phyloP scores from a whole-genome alignment of 75 land plant genomes.

The Sequoia sempervirens region DNA sequence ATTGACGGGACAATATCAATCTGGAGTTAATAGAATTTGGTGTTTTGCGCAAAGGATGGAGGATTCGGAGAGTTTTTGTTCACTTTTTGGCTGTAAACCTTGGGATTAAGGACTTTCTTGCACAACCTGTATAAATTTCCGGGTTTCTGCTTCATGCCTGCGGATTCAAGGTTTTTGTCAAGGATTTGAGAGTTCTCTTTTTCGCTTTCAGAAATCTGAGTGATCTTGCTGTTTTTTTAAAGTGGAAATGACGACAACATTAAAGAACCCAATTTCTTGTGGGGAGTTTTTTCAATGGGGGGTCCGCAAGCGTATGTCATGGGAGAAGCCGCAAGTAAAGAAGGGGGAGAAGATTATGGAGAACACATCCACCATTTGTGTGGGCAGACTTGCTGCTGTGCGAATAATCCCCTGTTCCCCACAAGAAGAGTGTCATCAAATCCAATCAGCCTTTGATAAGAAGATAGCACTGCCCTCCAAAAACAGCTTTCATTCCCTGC shows the following conservation, averaged over 20 bases:
- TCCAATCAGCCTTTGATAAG: no score
- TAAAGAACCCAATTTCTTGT: not conserved
- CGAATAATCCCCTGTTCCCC: not conserved
- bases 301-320: not conserved
- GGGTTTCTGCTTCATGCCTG: not conserved
- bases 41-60: not conserved
- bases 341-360: not conserved
- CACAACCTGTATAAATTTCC: not conserved
- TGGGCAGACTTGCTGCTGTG: constrained; percentile 1
- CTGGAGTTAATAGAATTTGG: not conserved
- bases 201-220: not conserved
- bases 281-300: not conserved
- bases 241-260: not conserved
- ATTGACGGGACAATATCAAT: not conserved
- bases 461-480: no score
- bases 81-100: not conserved
- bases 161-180: not conserved
- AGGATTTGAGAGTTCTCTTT: not conserved
- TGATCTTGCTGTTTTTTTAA: not conserved
- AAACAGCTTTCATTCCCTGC: not conserved
- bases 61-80: not conserved
- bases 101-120: not conserved
- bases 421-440: not conserved
- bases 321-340: not conserved
- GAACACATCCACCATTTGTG: not conserved